Conservation (phyloP, 805 yeast genomes). For the Wickerhamomyces hampshirensis region DNA sequence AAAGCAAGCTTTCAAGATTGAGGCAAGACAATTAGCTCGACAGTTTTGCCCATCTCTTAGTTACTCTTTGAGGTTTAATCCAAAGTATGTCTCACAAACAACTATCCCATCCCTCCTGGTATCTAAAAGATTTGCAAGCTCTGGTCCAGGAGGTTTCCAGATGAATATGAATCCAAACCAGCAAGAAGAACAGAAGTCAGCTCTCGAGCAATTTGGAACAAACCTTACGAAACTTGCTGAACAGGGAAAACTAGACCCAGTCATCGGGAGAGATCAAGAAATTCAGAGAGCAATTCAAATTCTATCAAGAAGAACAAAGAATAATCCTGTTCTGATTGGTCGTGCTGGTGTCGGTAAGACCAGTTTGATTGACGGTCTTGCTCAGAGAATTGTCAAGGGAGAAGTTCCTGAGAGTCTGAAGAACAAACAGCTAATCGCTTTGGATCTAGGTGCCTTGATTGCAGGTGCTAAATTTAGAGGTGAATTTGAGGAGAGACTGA, state of each 20-base stretch:
- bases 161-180: constrained; percentile 37
- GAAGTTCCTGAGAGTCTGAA: constrained; percentile 95
- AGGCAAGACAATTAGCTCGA: not conserved
- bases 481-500: constrained; percentile 89
- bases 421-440: constrained; percentile 73
- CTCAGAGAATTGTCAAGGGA: constrained; percentile 85
- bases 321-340: constrained; percentile 93
- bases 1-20: too few relatives aligned
- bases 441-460: constrained; percentile 84
- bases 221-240: constrained; percentile 83
- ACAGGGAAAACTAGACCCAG: constrained; percentile 92
- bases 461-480: constrained; percentile 96
- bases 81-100: too few relatives aligned
- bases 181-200: constrained; percentile 52
- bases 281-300: constrained; percentile 91
- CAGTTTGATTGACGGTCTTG: constrained; percentile 93
- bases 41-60: too few relatives aligned
- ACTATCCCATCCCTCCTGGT: not conserved
- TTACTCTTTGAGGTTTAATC: too few relatives aligned
- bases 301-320: constrained; percentile 86
- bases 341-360: constrained; percentile 98
- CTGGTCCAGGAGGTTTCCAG: constrained; percentile 16
- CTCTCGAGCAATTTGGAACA: constrained; percentile 79
- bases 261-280: constrained; percentile 95
- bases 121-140: constrained; percentile 7